Conservation (phyloP, 495 filamentous ascomycete genomes). For the Neurospora tetraspora region DNA sequence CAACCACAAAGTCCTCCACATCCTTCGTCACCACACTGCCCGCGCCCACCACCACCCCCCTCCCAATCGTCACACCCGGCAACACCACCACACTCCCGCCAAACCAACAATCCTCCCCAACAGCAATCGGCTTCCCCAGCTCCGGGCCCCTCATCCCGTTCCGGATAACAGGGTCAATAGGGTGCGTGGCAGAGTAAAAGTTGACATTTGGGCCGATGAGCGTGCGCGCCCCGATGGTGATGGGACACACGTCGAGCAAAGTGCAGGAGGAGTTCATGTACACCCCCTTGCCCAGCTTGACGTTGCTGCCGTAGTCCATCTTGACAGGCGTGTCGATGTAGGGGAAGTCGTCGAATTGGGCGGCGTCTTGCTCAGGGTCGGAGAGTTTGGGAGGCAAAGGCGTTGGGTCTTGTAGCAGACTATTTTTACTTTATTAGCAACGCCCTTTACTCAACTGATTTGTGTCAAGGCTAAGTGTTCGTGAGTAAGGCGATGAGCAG, state of each 20-base stretch:
- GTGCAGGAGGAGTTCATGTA: constrained; percentile 72
- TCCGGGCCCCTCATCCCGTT: constrained; percentile 72
- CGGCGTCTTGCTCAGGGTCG: constrained; percentile 49
- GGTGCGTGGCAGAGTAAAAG: constrained; percentile 66
- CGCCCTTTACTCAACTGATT: too few relatives aligned
- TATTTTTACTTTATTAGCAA: constrained; percentile 38
- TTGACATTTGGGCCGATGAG: constrained; percentile 71
- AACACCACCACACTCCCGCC: constrained; percentile 67
- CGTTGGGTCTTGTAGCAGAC: constrained; percentile 48
- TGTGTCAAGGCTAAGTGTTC: too few relatives aligned
- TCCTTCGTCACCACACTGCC: constrained; percentile 85
- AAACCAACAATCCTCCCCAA: constrained; percentile 87
- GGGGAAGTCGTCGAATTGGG: constrained; percentile 47
- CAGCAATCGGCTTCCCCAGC: constrained; percentile 58
- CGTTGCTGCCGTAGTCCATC: constrained; percentile 68
- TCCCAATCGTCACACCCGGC: constrained; percentile 72
- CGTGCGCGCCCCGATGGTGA: constrained; percentile 71
- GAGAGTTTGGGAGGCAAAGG: constrained; percentile 49
- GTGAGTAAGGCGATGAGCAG: too few relatives aligned
- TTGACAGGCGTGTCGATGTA: constrained; percentile 64
- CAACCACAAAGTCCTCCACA: constrained; percentile 53
- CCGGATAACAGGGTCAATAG: constrained; percentile 59
- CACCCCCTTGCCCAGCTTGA: constrained; percentile 54
- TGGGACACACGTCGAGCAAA: constrained; percentile 66
- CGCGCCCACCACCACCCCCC: constrained; percentile 65